Percentiles rank a stretch among this genome's conserved stretches.
phyloP scores from a whole-genome alignment of 768 basidiomycete genomes.

The Termitomyces sp. region DNA sequence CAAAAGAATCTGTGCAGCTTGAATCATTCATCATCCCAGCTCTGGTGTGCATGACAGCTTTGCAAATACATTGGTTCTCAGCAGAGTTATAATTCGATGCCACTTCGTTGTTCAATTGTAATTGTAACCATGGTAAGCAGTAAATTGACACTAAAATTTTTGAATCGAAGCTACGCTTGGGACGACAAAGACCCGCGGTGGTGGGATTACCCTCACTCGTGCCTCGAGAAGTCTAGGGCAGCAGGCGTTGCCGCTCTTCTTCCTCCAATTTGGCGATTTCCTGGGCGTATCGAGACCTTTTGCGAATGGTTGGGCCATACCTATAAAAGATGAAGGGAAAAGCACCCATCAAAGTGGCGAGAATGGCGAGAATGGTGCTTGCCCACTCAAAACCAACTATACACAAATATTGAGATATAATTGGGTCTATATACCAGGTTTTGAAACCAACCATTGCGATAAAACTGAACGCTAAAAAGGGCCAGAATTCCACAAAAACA shows the following conservation, averaged over 20 bases:
- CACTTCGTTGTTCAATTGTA: too few species aligned
- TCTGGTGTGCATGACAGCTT: too few species aligned
- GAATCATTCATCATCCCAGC: too few species aligned
- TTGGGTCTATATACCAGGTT: not conserved
- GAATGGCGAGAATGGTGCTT: conserved; percentile 21
- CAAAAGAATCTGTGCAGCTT: too few species aligned
- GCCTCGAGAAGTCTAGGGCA: too few species aligned
- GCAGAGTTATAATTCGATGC: too few species aligned
- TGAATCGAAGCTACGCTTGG: too few species aligned
- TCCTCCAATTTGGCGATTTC: conserved; percentile 19
- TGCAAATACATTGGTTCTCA: too few species aligned
- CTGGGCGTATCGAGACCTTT: conserved; percentile 20
- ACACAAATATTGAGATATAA: not conserved
- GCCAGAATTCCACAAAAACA: conserved; percentile 20
- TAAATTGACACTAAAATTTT: too few species aligned
- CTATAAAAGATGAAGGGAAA: conserved; percentile 23
- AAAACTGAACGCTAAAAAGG: conserved; percentile 19
- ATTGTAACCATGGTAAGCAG: too few species aligned
- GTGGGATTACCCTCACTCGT: too few species aligned
- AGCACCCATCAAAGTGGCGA: conserved; percentile 20
- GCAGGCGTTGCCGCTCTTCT: conserved; percentile 19
- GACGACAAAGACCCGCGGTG: too few species aligned
- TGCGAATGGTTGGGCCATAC: conserved; percentile 20
- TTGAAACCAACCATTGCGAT: conserved; percentile 16
- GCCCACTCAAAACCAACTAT: conserved; percentile 24